Percentiles rank a stretch among this genome's conserved stretches.
Evolutionary conservation across 306 rosid genomes (phyloP).

Genomic region (Lablab purpureus): DNA sequence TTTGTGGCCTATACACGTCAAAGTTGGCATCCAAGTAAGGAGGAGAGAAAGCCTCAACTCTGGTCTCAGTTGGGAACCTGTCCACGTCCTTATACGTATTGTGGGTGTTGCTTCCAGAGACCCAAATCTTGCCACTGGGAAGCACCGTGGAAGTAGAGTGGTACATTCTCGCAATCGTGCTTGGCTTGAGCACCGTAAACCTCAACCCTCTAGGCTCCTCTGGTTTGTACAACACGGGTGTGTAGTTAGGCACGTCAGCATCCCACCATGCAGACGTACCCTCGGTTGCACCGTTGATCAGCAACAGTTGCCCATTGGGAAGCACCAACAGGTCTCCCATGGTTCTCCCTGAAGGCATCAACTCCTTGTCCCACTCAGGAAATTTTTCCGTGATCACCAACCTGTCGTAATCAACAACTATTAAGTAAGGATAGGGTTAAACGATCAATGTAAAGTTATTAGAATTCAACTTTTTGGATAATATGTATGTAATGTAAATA

Average conservation of each 20-base stretch:
- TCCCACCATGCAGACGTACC: constrained; percentile 84
- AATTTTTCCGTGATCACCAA: constrained; percentile 48
- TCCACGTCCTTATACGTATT: constrained; percentile 47
- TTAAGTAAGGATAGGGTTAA: no score
- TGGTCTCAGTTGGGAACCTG: constrained; percentile 76
- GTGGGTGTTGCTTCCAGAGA: constrained; percentile 79
- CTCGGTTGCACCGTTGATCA: constrained; percentile 71
- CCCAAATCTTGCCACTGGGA: constrained; percentile 69
- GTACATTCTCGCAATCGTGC: constrained; percentile 78
- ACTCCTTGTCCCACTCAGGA: constrained; percentile 57
- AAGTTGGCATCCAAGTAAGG: constrained; percentile 63
- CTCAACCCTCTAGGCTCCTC: constrained; percentile 43
- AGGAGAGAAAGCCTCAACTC: constrained; percentile 77
- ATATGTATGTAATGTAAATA: no score
- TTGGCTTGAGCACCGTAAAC: constrained; percentile 50
- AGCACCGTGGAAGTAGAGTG: constrained; percentile 70
- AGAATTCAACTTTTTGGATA: no score
- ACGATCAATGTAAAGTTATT: no score
- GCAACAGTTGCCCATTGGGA: constrained; percentile 69
- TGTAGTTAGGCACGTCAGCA: constrained; percentile 71
- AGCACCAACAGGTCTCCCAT: constrained; percentile 79
- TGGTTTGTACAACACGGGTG: constrained; percentile 62
- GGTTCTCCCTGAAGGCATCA: constrained; percentile 72
- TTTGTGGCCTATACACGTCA: constrained; percentile 46
- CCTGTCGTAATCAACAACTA: constrained; percentile 7